A percentile compares a stretch with the other conserved stretches of the same genome.
Evolutionary conservation across 192 early-diverging fungal species (phyloP).

Genomic region (Backusella tuberculispora): DNA sequence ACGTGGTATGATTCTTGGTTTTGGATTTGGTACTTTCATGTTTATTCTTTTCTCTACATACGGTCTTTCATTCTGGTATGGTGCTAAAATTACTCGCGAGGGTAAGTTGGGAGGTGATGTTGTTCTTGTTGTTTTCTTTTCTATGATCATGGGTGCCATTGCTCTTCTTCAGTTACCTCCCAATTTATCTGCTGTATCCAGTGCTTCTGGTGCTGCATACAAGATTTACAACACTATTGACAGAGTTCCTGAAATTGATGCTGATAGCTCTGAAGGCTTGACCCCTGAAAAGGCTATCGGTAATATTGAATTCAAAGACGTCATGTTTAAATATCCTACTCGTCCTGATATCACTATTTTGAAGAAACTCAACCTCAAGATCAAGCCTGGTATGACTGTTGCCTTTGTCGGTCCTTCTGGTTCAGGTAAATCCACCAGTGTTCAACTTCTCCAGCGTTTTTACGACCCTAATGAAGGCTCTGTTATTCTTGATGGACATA

Average conservation of each 20-base stretch:
- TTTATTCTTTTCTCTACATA: constrained; percentile 73
- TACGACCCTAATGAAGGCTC: constrained; percentile 63
- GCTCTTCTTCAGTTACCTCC: constrained; percentile 71
- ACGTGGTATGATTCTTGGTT: constrained; percentile 62
- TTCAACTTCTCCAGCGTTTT: constrained; percentile 82
- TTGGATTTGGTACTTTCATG: constrained; percentile 72
- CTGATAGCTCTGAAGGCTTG: constrained; percentile 45
- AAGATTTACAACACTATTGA: constrained; percentile 82
- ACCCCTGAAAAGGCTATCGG: constrained; percentile 57
- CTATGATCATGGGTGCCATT: constrained; percentile 85
- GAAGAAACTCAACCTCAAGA: constrained; percentile 66
- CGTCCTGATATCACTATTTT: constrained; percentile 81
- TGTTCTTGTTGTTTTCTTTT: constrained; percentile 85
- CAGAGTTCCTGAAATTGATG: constrained; percentile 76
- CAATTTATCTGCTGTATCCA: constrained; percentile 69
- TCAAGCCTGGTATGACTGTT: constrained; percentile 76
- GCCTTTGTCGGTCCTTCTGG: constrained; percentile 89
- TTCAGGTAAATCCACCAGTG: constrained; percentile 83
- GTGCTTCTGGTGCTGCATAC: constrained; percentile 76
- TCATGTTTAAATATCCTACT: constrained; percentile 85
- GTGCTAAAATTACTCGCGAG: constrained; percentile 58
- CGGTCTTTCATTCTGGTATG: constrained; percentile 83
- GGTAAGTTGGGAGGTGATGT: constrained; percentile 45
- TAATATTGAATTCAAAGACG: constrained; percentile 72
- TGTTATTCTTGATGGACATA: constrained; percentile 73